phyloP scores from a whole-genome alignment of 768 basidiomycete genomes.

The Panellus pusillus region DNA sequence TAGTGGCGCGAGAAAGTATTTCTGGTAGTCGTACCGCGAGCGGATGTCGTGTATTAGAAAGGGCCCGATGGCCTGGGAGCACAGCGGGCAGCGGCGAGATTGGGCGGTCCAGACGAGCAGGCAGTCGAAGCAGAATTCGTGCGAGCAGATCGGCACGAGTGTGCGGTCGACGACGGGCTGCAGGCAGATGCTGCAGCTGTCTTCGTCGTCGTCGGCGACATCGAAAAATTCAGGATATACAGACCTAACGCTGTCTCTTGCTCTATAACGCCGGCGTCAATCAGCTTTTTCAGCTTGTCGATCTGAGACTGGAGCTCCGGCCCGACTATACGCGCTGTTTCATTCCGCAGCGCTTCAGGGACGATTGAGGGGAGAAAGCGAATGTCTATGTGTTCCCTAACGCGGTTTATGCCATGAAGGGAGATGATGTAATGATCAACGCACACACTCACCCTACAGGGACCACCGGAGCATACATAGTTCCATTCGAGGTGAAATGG shows the following conservation, averaged over 20 bases:
- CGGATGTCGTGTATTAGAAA: too few species aligned
- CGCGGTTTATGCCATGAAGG: neutral
- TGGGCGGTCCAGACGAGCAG: too few species aligned
- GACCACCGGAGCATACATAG: constrained; percentile 74
- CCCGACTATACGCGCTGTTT: constrained; percentile 56
- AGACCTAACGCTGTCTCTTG: constrained; percentile 42
- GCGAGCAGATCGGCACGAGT: too few species aligned
- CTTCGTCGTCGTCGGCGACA: too few species aligned
- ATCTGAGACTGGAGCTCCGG: constrained; percentile 63
- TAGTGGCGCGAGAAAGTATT: constrained; percentile 38
- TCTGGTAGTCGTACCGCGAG: too few species aligned
- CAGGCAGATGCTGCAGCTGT: too few species aligned
- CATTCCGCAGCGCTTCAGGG: constrained; percentile 53
- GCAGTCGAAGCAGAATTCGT: too few species aligned
- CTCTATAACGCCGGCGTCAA: constrained; percentile 65
- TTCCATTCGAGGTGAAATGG: constrained; percentile 71
- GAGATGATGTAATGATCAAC: neutral
- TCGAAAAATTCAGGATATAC: neutral
- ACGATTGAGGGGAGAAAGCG: constrained; percentile 67
- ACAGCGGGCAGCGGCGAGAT: too few species aligned
- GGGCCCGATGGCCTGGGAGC: too few species aligned
- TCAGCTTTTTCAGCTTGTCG: constrained; percentile 56
- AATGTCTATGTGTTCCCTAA: constrained; percentile 61
- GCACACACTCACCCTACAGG: constrained; percentile 51
- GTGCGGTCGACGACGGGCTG: too few species aligned